These are phyloP conservation scores for Aspergillus piperis DNA, from an alignment of 2,329 filamentous ascomycete species.

Conservation along the genomic window DNA sequence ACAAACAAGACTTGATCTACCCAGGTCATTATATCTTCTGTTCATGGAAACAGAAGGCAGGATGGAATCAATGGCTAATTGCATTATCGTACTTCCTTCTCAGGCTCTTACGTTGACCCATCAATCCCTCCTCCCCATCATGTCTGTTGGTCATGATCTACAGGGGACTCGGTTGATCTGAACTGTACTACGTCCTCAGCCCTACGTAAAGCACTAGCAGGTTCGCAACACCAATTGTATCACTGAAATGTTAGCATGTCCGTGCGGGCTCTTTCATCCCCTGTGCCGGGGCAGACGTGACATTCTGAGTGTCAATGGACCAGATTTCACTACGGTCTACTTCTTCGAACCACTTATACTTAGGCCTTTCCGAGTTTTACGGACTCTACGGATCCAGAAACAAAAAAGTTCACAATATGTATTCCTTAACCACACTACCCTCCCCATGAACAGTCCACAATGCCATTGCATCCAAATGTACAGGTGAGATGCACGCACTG, in stretches of 20 bases:
- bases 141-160: background rate
- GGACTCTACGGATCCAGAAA: background rate
- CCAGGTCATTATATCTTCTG: too few species aligned
- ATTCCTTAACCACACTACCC: slow-evolving; percentile 9
- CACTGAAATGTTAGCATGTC: background rate
- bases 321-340: too few species aligned
- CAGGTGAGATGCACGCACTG: slow-evolving; percentile 9
- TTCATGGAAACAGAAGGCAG: too few species aligned
- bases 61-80: too few species aligned
- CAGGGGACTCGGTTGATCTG: background rate
- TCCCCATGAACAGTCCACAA: slow-evolving; percentile 2
- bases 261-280: background rate
- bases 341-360: too few species aligned
- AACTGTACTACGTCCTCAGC: background rate
- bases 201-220: background rate
- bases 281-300: too few species aligned
- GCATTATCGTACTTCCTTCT: too few species aligned
- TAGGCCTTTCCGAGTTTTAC: too few species aligned
- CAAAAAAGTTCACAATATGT: background rate
- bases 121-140: too few species aligned
- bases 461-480: slow-evolving; percentile 7
- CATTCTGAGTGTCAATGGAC: too few species aligned
- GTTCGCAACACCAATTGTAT: background rate
- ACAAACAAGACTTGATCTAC: too few species aligned
- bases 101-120: too few species aligned